Percentiles rank a stretch among this genome's conserved stretches.
These are phyloP conservation scores for Ceratopteris richardii DNA, from an alignment of 75 land plant genomes.

Conservation along the genomic window DNA sequence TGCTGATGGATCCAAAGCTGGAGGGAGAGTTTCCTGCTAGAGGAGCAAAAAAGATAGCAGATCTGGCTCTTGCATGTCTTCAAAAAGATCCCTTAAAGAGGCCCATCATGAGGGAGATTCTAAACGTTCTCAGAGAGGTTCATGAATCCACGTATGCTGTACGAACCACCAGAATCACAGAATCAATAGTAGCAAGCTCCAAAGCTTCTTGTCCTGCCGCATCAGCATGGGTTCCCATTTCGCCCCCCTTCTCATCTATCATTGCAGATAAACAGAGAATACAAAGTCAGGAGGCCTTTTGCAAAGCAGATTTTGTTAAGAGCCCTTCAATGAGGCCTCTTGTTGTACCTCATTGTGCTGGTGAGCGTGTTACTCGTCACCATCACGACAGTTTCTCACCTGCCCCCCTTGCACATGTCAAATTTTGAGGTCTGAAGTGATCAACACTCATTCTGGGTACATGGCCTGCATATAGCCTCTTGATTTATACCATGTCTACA, in stretches of 20 bases:
- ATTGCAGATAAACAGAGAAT: background rate
- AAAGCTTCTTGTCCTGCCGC: background rate
- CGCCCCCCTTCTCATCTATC: no score
- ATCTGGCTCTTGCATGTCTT: slow-evolving; percentile 62
- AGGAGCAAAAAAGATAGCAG: slow-evolving; percentile 66
- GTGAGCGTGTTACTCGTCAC: background rate
- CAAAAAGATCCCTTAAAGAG: slow-evolving; percentile 64
- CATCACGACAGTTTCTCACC: background rate
- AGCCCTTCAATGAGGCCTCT: background rate
- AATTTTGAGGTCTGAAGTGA: background rate
- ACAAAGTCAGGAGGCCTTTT: background rate
- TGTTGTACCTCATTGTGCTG: background rate
- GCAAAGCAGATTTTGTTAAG: background rate
- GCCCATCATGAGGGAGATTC: slow-evolving; percentile 71
- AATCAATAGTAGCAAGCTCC: background rate
- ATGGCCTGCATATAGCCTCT: no score
- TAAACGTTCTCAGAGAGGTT: slow-evolving; percentile 49
- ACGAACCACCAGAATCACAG: slow-evolving; percentile 38
- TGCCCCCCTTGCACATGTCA: background rate
- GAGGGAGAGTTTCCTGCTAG: slow-evolving; percentile 60
- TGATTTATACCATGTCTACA: no score
- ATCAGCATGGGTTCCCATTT: background rate
- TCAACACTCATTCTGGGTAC: no score
- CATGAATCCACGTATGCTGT: slow-evolving; percentile 53
- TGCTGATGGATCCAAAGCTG: slow-evolving; percentile 73